Conservation (phyloP, 768 basidiomycete species). For the Lyophyllum decastes region DNA sequence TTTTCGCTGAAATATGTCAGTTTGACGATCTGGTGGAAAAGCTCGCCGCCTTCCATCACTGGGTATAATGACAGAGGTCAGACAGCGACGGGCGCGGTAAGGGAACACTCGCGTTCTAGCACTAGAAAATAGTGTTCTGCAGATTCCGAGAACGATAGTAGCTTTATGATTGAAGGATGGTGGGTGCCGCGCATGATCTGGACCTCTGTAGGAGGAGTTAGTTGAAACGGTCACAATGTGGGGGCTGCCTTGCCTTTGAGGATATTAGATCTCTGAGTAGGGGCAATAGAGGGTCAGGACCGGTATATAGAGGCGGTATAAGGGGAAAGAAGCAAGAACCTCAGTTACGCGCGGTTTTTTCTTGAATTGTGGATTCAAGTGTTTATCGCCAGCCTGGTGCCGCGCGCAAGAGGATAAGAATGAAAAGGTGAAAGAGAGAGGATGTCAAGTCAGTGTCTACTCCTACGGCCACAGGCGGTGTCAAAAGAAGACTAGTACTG, state of each 20-base stretch:
- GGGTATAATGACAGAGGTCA: not conserved
- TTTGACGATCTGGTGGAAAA: slow-evolving; percentile 99
- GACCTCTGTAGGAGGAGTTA: slow-evolving; percentile 65
- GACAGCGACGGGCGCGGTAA: slow-evolving; percentile 14
- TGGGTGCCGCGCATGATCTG: slow-evolving; percentile 97
- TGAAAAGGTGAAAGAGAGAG: slow-evolving; percentile 20
- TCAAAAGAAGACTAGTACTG: slow-evolving; percentile 29
- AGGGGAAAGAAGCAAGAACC: slow-evolving; percentile 51
- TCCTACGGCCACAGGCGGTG: slow-evolving; percentile 18
- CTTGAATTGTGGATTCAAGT: slow-evolving; percentile 92
- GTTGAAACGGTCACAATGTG: not conserved
- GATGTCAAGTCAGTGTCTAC: slow-evolving; percentile 21
- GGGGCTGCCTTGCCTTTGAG: slow-evolving; percentile 71
- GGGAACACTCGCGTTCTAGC: slow-evolving; percentile 71
- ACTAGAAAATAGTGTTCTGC: slow-evolving; percentile 93
- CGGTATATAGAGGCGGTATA: slow-evolving; percentile 7
- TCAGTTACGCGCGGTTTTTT: slow-evolving; percentile 98
- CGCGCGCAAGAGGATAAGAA: slow-evolving; percentile 34
- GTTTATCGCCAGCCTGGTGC: slow-evolving; percentile 84
- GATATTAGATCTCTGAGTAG: slow-evolving; percentile 88
- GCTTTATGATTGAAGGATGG: slow-evolving; percentile 91
- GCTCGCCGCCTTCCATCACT: slow-evolving; percentile 98
- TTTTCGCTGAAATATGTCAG: slow-evolving; percentile 98
- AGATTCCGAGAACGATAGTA: slow-evolving; percentile 90
- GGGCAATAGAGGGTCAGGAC: slow-evolving; percentile 31